Evolutionary conservation across 805 yeast genomes (phyloP).

Genomic region (Gaillardinia entomophila): DNA sequence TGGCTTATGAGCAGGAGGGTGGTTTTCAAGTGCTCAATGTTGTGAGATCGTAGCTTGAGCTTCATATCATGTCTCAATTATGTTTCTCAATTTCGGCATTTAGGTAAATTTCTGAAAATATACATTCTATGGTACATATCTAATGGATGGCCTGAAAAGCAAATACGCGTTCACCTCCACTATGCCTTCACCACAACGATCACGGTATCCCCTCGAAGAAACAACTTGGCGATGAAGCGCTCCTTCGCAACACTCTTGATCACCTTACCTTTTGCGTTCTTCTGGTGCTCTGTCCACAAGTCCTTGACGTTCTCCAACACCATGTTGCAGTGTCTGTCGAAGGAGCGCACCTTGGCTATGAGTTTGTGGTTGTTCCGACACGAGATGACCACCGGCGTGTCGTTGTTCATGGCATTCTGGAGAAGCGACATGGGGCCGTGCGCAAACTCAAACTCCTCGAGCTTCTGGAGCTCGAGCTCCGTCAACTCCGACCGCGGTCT

Average conservation of each 20-base stretch:
- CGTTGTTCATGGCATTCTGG: conserved; percentile 73
- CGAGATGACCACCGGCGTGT: conserved; percentile 77
- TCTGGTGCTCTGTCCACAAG: conserved; percentile 63
- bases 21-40: conserved; percentile 23
- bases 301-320: conserved; percentile 90
- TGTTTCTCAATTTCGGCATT: too few species aligned
- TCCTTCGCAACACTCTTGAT: conserved; percentile 57
- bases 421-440: conserved; percentile 89
- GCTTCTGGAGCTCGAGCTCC: conserved; percentile 67
- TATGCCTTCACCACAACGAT: conserved; percentile 63
- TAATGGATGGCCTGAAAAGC: too few species aligned
- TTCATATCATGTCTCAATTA: too few species aligned
- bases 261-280: conserved; percentile 62
- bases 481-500: conserved; percentile 77
- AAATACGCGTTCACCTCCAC: not conserved
- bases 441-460: conserved; percentile 85
- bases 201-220: conserved; percentile 92
- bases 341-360: conserved; percentile 85
- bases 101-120: too few species aligned
- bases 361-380: conserved; percentile 91
- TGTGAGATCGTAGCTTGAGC: conserved; percentile 19
- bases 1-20: conserved; percentile 46
- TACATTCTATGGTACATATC: too few species aligned
- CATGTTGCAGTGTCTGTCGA: conserved; percentile 94
- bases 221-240: conserved; percentile 83